These are phyloP conservation scores for Colletotrichum brevisporum DNA, from an alignment of 2,329 filamentous ascomycete genomes.

Conservation along the genomic window DNA sequence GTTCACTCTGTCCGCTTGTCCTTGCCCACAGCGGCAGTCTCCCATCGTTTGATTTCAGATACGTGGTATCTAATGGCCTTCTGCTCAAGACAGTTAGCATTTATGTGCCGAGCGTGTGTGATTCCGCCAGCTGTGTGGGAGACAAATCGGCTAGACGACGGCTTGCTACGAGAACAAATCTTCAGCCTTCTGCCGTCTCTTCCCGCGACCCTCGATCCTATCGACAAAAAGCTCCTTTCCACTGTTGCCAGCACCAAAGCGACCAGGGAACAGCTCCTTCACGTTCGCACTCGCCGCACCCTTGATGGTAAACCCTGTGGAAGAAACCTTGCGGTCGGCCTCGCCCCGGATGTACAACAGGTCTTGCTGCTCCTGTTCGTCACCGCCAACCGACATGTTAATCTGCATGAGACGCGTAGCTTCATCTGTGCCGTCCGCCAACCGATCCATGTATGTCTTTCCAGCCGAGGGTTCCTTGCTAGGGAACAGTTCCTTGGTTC, in stretches of 20 bases:
- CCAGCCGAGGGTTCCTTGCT: constrained; percentile 49
- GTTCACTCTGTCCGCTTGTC: no score
- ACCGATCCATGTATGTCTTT: constrained; percentile 54
- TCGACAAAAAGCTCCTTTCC: constrained; percentile 80
- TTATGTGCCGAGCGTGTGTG: no score
- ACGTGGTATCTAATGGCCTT: no score
- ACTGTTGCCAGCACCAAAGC: constrained; percentile 67
- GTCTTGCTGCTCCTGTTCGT: constrained; percentile 54
- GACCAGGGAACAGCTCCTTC: constrained; percentile 79
- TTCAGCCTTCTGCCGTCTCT: constrained; percentile 76
- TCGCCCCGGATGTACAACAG: constrained; percentile 73
- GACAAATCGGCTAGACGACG: neutral
- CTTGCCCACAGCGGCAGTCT: no score
- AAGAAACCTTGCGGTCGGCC: constrained; percentile 61
- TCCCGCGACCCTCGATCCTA: constrained; percentile 69
- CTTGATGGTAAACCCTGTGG: constrained; percentile 75
- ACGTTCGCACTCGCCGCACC: constrained; percentile 67
- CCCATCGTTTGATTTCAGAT: no score
- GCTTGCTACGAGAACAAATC: constrained; percentile 75
- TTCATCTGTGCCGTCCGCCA: constrained; percentile 40
- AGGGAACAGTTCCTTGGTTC: constrained; percentile 57
- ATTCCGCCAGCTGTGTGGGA: no score
- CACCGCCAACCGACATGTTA: constrained; percentile 45
- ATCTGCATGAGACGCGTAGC: constrained; percentile 45
- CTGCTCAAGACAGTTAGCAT: no score